Evolutionary conservation across 768 basidiomycete genomes (phyloP), one percentile per base, ranked within the genome.

Genomic region (Tephrocybe sp.): DNA sequence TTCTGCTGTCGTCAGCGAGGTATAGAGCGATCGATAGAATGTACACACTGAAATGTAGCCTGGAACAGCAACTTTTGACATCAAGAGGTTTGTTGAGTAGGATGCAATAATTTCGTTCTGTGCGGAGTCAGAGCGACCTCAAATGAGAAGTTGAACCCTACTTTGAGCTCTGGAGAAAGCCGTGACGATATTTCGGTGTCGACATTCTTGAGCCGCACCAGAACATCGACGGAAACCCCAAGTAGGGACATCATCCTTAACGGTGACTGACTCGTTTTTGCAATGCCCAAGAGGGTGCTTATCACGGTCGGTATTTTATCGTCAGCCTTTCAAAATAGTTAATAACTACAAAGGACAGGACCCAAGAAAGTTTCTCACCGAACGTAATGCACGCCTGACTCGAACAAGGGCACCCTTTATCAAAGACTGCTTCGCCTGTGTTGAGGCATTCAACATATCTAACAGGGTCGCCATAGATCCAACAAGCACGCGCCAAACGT

Each of bases 191-290:
- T 68, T 17, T 72, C 67, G 22, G 76, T 73, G 44, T 72, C 67
- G n/a, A 75, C 65, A 59, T 77, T 64, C 66, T 85, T 87, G 23
- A 94, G 69, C 16, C 84, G 80, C 20, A 87, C 70, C 6, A 81
- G 70, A 12, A 95, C 92, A 55, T 85, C 84, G 44, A 92, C 65
- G 1, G 83, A 75, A 7, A 84, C 76, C 1, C 91, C 83, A 4
- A 94, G 64, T 2, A 98, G 69, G 1, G 85, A 72, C 6, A 72
- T 53, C 36, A 73, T 57, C 40, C 65, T 65, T 1, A 69, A 51
- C 0, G 76, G 72, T 2, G 62, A 70, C 20, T 78, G 68, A 26
- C 72, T 72, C 0, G 79, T 62, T 61, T 84, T 86, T 32, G 78
- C 67, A 5, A 72, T 69, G 1, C 71, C 59, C 23, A 91, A 61